Percentiles rank a stretch among this genome's conserved stretches.
Conservation (phyloP, 2,329 filamentous ascomycete genomes). For the Aspergillus sergii region DNA sequence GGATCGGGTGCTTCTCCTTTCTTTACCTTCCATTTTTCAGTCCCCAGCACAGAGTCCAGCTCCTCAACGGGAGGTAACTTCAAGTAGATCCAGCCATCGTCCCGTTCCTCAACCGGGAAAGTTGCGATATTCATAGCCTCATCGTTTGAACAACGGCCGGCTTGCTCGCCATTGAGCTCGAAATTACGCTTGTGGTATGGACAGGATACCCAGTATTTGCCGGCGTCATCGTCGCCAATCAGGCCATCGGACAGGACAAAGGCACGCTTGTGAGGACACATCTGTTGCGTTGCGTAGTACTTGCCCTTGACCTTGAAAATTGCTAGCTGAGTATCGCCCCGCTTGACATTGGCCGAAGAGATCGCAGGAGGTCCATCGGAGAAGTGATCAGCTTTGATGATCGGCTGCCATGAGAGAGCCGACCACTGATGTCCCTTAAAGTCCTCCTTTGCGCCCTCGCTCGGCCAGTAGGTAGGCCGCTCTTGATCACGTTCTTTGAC, state of each 20-base stretch:
- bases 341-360: constrained; percentile 76
- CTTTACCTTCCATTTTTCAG: constrained; percentile 75
- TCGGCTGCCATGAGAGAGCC: constrained; percentile 73
- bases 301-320: constrained; percentile 80
- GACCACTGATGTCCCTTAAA: constrained; percentile 72
- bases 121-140: constrained; percentile 76
- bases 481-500: constrained; percentile 72
- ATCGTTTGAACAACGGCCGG: constrained; percentile 76
- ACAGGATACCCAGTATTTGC: constrained; percentile 82
- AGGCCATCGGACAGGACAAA: constrained; percentile 88
- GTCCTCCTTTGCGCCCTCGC: constrained; percentile 67
- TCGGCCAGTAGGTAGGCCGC: constrained; percentile 77
- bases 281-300: constrained; percentile 87
- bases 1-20: constrained; percentile 66
- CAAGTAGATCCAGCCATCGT: constrained; percentile 77
- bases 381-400: constrained; percentile 73
- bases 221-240: constrained; percentile 63
- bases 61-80: constrained; percentile 79
- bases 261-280: constrained; percentile 90
- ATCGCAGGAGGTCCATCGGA: constrained; percentile 66
- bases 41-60: constrained; percentile 77
- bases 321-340: constrained; percentile 85
- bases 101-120: constrained; percentile 74
- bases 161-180: constrained; percentile 66
- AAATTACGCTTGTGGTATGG: constrained; percentile 91